Percentiles rank a stretch among this genome's conserved stretches.
phyloP scores from a whole-genome alignment of 129 eudicot species.

The Flaveria trinervia region DNA sequence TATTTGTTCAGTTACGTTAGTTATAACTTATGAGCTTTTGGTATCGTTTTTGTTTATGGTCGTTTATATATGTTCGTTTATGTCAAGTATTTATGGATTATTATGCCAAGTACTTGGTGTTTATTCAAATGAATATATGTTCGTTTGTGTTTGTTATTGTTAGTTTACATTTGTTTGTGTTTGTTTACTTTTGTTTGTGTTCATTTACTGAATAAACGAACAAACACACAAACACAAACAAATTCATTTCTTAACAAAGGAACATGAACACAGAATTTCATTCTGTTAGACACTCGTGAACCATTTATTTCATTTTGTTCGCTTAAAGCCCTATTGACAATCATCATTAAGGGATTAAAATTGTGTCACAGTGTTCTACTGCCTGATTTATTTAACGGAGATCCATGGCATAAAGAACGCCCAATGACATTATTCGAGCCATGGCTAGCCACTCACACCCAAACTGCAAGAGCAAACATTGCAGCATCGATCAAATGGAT shows the following conservation, averaged over 20 bases:
- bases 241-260: neutral
- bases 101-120: neutral
- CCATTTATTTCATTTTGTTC: neutral
- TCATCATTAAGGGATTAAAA: neutral
- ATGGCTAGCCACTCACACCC: conserved; percentile 62
- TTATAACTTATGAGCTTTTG: no score
- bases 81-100: neutral
- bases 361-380: conserved; percentile 64
- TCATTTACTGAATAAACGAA: neutral
- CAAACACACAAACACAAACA: neutral
- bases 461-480: conserved; percentile 45
- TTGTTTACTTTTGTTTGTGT: neutral
- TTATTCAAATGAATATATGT: neutral
- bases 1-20: no score
- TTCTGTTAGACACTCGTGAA: neutral
- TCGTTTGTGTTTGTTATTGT: neutral
- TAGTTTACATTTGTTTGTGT: neutral
- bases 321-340: neutral
- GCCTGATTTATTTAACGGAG: conserved; percentile 81
- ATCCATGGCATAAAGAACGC: conserved; percentile 74
- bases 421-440: conserved; percentile 47
- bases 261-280: neutral
- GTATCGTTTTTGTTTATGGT: neutral
- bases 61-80: neutral
- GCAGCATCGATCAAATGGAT: conserved; percentile 69